Evolutionary conservation across 768 basidiomycete genomes (phyloP).

Genomic region (Calocybe gangraenosa): DNA sequence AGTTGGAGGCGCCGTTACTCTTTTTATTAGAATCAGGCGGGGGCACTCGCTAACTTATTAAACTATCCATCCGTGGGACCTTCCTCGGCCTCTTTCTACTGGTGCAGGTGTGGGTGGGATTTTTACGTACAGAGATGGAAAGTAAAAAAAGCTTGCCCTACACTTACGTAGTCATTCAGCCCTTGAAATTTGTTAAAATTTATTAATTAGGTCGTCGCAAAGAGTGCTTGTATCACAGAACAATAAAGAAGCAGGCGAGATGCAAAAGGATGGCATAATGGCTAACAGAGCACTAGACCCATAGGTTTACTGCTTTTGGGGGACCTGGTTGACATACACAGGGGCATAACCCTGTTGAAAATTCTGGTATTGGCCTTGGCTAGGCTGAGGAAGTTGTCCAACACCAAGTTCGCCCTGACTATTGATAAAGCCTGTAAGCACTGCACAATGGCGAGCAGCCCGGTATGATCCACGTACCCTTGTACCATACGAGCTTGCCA

Average conservation of each 20-base stretch:
- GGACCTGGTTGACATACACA: slow-evolving; percentile 26
- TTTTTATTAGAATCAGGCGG: slow-evolving; percentile 5
- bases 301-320: slow-evolving; percentile 13
- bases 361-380: slow-evolving; percentile 24
- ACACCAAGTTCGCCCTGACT: slow-evolving; percentile 32
- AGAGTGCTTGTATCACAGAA: too few species aligned
- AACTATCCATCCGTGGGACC: too few species aligned
- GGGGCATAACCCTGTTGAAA: slow-evolving; percentile 39
- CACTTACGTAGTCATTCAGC: too few species aligned
- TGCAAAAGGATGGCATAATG: background rate
- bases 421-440: too few species aligned
- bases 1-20: slow-evolving; percentile 6
- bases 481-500: slow-evolving; percentile 51
- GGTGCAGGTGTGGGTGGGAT: too few species aligned
- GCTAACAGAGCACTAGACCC: background rate
- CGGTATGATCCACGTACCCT: slow-evolving; percentile 34
- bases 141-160: too few species aligned
- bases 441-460: background rate
- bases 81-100: too few species aligned
- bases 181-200: too few species aligned
- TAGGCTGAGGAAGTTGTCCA: slow-evolving; percentile 16
- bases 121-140: too few species aligned
- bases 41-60: background rate
- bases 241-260: background rate
- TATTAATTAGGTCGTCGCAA: too few species aligned